A percentile compares a stretch with the other conserved stretches of the same genome.
These are phyloP conservation scores for Fusarium anthophilum DNA, from an alignment of 2,329 filamentous ascomycete genomes.

Conservation along the genomic window DNA sequence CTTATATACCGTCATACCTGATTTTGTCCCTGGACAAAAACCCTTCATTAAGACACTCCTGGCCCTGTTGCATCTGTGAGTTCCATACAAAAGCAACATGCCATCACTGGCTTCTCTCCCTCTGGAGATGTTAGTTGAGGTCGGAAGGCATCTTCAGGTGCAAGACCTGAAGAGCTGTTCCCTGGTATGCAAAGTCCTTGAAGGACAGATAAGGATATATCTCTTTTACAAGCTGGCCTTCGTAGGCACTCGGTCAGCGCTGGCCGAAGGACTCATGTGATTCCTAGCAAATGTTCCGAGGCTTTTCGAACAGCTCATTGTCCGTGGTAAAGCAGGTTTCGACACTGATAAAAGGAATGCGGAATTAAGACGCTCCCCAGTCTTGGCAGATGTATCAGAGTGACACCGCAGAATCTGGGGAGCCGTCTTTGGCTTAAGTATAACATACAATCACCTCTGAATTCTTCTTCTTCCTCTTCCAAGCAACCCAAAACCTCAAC, in stretches of 20 bases:
- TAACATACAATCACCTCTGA: no score
- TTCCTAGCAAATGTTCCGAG: background rate
- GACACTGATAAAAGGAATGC: background rate
- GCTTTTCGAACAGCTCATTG: background rate
- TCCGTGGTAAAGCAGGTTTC: background rate
- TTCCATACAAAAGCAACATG: background rate
- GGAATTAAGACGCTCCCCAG: background rate
- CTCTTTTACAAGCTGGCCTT: rapidly evolving
- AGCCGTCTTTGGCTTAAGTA: no score
- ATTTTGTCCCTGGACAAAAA: background rate
- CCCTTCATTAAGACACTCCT: background rate
- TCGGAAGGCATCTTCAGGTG: rapidly evolving
- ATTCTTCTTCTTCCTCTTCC: no score
- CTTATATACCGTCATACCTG: background rate
- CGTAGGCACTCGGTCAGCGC: rapidly evolving
- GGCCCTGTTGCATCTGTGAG: background rate
- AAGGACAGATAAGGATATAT: rapidly evolving
- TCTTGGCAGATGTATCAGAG: background rate
- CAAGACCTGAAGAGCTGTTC: background rate
- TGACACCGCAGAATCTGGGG: background rate
- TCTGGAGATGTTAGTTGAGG: rapidly evolving
- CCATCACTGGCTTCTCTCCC: rapidly evolving
- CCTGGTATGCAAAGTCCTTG: rapidly evolving
- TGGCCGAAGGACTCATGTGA: rapidly evolving
- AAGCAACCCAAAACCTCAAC: no score